Base-by-base conservation (phyloP, 2,329 filamentous ascomycete genomes). In the Alternaria conjuncta region DNA sequence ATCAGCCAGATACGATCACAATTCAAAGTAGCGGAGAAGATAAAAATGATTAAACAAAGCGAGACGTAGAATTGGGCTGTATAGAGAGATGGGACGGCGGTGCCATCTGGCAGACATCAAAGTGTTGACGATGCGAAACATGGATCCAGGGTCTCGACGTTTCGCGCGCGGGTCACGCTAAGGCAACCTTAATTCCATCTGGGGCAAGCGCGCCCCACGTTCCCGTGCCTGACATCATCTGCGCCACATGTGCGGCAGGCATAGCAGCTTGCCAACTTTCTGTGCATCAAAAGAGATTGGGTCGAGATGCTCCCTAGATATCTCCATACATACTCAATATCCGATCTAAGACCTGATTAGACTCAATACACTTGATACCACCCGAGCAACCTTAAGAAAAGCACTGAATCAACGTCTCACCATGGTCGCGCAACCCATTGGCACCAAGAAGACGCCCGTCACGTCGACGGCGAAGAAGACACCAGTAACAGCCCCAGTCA, bases 381-480 rank as follows among this genome's bases (percentile, higher is more conserved):
- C 46, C 23, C 23, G 12, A 25, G 20, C 26, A 43, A 44, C 21
- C 26, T 32, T 7, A 32, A 46, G 15, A 54, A 28, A 45, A 23
- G 30, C 54, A 56, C 21, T 20, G 43, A 36, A 30, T 25, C 12
- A n/a, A 49, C 41, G 57, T 61, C 20, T 18, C 62, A 64, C 55
- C 28, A 69, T 74, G 72, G 72, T 69, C 57, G 43, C 74, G 50
- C 72, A 74, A 68, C 69, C 71, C 51, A 71, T 73, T 55, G 71
- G 71, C 57, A 70, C 71, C 36, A 76, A 74, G 55, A 74, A 74
- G 60, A 55, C 66, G 54, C 49, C 65, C 53, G 63, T 69, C 57
- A 62, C 64, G 30, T 59, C 66, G 47, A 58, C 68, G 45, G 57
- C 70, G 51, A 71, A 72, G 58, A 67, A 66, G 45, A 64, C 65